These are phyloP conservation scores for Coniochaeta ligniaria DNA, from an alignment of 2,329 filamentous ascomycete genomes.

Conservation along the genomic window DNA sequence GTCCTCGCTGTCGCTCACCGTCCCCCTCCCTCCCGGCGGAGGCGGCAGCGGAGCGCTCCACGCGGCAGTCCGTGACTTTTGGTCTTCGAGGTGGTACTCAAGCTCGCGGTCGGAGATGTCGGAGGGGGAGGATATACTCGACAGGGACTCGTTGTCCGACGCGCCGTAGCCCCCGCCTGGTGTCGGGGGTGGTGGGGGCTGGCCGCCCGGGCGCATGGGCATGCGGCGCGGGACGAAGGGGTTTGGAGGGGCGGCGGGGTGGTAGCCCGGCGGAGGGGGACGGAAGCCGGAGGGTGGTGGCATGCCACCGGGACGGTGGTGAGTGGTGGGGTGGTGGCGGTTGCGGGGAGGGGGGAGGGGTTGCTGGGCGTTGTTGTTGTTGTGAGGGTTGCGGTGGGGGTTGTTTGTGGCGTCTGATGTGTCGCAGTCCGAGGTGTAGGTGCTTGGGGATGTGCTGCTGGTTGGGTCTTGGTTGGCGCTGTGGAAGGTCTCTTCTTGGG, in stretches of 20 bases:
- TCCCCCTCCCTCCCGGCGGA: conserved; percentile 17
- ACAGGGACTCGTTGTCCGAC: conserved; percentile 4
- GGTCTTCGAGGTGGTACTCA: conserved; percentile 14
- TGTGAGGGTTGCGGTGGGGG: not conserved
- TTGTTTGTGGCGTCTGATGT: not conserved
- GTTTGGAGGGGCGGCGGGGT: not conserved
- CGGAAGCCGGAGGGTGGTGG: not conserved
- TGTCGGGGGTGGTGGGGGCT: not conserved
- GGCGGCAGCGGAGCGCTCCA: conserved; percentile 4
- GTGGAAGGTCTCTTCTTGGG: conserved; percentile 1
- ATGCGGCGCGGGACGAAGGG: not conserved
- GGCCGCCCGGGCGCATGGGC: not conserved
- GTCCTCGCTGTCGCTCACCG: conserved; percentile 12
- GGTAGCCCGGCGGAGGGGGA: not conserved
- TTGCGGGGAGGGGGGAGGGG: not conserved
- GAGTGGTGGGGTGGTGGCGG: not conserved
- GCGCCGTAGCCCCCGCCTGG: not conserved
- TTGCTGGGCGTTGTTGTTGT: not conserved
- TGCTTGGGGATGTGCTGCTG: not conserved
- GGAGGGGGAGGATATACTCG: conserved; percentile 15
- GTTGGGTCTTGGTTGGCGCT: not conserved
- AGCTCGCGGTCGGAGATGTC: conserved; percentile 21
- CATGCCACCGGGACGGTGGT: not conserved
- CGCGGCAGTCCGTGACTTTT: conserved; percentile 2
- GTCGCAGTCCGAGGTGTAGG: conserved; percentile 1